Conservation (phyloP, 1,139 yeast species). For the Hansenula sp. region DNA sequence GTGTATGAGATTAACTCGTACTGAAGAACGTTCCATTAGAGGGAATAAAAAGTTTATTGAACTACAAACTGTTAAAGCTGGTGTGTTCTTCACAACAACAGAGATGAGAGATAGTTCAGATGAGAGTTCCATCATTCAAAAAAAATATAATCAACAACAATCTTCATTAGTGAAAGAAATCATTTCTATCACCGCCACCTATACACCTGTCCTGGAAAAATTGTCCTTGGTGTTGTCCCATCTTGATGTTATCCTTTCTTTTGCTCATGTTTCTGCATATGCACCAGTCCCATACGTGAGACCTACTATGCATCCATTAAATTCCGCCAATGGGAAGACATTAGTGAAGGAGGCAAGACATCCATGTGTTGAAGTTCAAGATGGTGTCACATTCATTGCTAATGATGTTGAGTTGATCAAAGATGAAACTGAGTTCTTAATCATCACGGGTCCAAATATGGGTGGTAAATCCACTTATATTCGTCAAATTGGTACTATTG, state of each 20-base stretch:
- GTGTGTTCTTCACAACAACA: constrained; percentile 81
- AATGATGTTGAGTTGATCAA: constrained; percentile 66
- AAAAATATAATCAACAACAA: constrained; percentile 72
- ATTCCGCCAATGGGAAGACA: constrained; percentile 45
- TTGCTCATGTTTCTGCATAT: constrained; percentile 80
- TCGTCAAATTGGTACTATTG: constrained; percentile 86
- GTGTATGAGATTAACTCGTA: constrained; percentile 90
- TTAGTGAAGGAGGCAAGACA: constrained; percentile 75
- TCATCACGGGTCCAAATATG: constrained; percentile 98
- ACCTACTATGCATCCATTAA: constrained; percentile 61
- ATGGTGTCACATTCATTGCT: constrained; percentile 80
- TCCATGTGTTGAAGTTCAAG: constrained; percentile 91
- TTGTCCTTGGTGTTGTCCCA: constrained; percentile 64
- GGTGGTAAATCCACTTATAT: constrained; percentile 97
- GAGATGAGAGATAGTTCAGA: constrained; percentile 56
- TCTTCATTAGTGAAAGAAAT: constrained; percentile 77
- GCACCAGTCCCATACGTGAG: constrained; percentile 81
- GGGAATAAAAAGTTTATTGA: constrained; percentile 63
- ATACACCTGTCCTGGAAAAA: constrained; percentile 70
- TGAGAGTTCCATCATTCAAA: constrained; percentile 54
- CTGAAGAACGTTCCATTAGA: constrained; percentile 77
- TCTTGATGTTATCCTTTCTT: constrained; percentile 77
- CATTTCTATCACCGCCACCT: constrained; percentile 73
- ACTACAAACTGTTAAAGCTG: constrained; percentile 89
- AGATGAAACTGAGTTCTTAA: constrained; percentile 59